Percentiles rank a stretch among this genome's conserved stretches.
Evolutionary conservation across 1,139 yeast species (phyloP).

Genomic region (Maudiozyma humilis): DNA sequence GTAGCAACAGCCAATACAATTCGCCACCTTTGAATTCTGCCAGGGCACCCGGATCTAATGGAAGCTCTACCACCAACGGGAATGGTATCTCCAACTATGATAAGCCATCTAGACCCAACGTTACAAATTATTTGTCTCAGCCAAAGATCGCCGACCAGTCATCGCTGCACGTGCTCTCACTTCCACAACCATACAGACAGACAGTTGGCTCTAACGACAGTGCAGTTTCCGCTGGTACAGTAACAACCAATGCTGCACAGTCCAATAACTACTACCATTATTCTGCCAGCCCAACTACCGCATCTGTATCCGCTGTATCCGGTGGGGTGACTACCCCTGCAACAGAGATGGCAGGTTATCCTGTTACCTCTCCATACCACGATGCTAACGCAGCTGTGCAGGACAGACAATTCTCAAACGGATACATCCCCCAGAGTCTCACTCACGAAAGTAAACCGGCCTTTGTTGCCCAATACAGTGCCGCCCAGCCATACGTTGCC

Average conservation of each 20-base stretch:
- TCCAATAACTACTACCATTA: slow-evolving; percentile 1
- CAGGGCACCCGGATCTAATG: background rate
- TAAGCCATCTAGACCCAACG: slow-evolving; percentile 2
- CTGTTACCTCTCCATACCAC: background rate
- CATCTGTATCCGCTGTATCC: no score
- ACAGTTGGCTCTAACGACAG: background rate
- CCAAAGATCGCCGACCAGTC: background rate
- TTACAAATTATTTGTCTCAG: slow-evolving; percentile 1
- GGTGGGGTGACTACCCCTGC: background rate
- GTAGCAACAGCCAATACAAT: background rate
- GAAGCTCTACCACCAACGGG: background rate
- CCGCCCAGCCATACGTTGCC: background rate
- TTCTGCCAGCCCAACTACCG: background rate
- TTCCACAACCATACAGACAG: slow-evolving; percentile 3
- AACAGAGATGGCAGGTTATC: background rate
- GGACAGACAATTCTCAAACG: slow-evolving; percentile 1
- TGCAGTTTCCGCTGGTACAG: no score
- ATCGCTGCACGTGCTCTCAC: slow-evolving; percentile 1
- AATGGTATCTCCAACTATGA: background rate
- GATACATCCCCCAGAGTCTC: background rate
- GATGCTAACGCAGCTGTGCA: background rate
- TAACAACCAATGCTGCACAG: background rate
- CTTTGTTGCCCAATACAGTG: background rate
- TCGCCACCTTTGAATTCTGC: background rate
- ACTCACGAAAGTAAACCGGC: background rate